Evolutionary conservation across 2,329 filamentous ascomycete genomes (phyloP), one percentile per base, ranked within the genome.

Genomic region (Colletotrichum truncatum): DNA sequence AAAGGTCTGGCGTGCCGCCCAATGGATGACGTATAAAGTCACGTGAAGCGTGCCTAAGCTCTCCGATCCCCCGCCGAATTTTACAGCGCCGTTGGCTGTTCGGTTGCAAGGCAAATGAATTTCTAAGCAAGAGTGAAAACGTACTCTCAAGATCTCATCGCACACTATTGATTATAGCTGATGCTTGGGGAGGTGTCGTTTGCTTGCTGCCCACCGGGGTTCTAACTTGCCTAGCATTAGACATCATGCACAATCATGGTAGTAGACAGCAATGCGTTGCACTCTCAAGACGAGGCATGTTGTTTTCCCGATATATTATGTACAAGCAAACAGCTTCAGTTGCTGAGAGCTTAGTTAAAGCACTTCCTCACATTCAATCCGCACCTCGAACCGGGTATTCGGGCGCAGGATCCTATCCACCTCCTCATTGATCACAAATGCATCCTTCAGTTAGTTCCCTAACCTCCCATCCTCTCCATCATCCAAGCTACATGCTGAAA

Each of bases 401-500:
- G 43, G 38, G 34, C 41, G 49, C 36, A 21, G 23, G 11, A 38
- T 62, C 18, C 43, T n/a, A n/a, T 18, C 41, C 21, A 18, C 38
- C 28, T 45, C 41, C 16, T 10, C 16, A 39, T 66, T 39, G 38
- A 64, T 59, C 30, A 23, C 28, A 34, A 25, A 49, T 59, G 64
- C 59, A 36, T 46, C 38, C 57, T 46, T 34, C 34, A 4, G 30
- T 21, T 16, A 14, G 23, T 32, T 23, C 43, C 26, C 30, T 45
- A n/a, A 38, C 32, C 59, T 21, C 46, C 62, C 46, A 34, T 41
- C n/a, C 61, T 48, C 39, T 56, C 28, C 58, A 10, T 64, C 59
- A 65, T 65, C 64, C 60, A 65, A 66, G 64, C 45, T 53, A 64
- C 60, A 64, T 65, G 60, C 53, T 66, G 59, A 66, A 65, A 66